These are phyloP conservation scores for Prinsepia uniflora DNA, from an alignment of 306 rosid species.

Conservation along the genomic window DNA sequence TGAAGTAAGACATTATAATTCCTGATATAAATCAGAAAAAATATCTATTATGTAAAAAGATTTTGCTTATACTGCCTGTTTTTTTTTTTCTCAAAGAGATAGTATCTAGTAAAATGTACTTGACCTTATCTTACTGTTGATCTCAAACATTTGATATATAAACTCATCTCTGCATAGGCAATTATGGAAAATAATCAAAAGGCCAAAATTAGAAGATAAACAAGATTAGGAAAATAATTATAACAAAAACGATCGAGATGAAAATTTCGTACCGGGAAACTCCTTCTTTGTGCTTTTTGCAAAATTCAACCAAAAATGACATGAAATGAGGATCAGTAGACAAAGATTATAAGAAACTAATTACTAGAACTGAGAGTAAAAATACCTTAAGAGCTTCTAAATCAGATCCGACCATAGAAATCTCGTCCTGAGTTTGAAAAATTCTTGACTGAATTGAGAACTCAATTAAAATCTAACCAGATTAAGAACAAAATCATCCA, in stretches of 20 bases:
- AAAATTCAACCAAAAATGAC: conserved; percentile 27
- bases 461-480: conserved; percentile 6
- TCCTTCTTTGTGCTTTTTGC: conserved; percentile 43
- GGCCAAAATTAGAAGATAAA: neutral
- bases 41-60: too few species aligned
- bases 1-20: too few species aligned
- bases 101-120: conserved; percentile 2
- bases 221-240: neutral
- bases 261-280: conserved; percentile 40
- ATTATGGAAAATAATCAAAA: neutral
- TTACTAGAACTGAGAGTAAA: neutral
- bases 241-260: conserved; percentile 12
- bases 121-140: conserved; percentile 64
- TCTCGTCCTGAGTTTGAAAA: conserved; percentile 46
- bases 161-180: conserved; percentile 52
- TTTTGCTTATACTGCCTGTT: too few species aligned
- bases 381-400: conserved; percentile 65
- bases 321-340: conserved; percentile 15
- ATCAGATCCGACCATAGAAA: conserved; percentile 55
- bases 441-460: conserved; percentile 52
- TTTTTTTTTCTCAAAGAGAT: too few species aligned
- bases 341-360: neutral
- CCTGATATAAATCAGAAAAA: too few species aligned
- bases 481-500: conserved; percentile 4
- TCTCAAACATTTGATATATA: conserved; percentile 47